Percentiles rank a stretch among this genome's conserved stretches.
Evolutionary conservation across 257 asterid species (phyloP).

Genomic region (Nicotiana paniculata): DNA sequence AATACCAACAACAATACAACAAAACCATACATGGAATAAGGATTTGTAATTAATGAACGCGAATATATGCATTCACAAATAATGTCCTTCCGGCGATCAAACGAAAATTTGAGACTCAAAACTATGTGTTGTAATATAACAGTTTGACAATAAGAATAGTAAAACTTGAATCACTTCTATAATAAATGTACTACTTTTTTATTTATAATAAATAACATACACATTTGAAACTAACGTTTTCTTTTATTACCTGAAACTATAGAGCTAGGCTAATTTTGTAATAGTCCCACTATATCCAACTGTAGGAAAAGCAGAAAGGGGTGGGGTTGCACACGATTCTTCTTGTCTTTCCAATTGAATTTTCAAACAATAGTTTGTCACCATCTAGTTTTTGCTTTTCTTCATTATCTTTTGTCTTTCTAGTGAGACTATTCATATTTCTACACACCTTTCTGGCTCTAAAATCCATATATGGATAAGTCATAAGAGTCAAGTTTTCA

Average conservation of each 20-base stretch:
- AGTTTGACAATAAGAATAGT: not conserved
- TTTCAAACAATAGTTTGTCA: not conserved
- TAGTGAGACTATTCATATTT: not conserved
- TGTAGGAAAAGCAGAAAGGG: slow-evolving; percentile 2
- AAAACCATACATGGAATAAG: too few species aligned
- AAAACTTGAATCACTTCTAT: not conserved
- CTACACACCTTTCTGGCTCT: not conserved
- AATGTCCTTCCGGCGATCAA: too few species aligned
- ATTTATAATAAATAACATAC: not conserved
- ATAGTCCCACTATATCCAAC: not conserved
- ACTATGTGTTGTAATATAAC: not conserved
- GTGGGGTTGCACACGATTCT: not conserved
- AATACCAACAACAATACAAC: too few species aligned
- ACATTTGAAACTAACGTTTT: not conserved
- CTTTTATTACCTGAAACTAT: not conserved
- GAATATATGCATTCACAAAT: too few species aligned
- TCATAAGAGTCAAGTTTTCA: not conserved
- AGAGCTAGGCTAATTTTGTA: not conserved
- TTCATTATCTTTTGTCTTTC: not conserved
- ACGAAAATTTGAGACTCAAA: too few species aligned
- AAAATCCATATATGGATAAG: not conserved
- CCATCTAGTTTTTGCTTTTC: not conserved
- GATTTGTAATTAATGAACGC: too few species aligned
- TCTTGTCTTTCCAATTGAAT: not conserved
- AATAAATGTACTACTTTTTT: not conserved